Evolutionary conservation across 805 yeast genomes (phyloP), one percentile per base, ranked within the genome.

Genomic region (Wickerhamiella spandovensis): DNA sequence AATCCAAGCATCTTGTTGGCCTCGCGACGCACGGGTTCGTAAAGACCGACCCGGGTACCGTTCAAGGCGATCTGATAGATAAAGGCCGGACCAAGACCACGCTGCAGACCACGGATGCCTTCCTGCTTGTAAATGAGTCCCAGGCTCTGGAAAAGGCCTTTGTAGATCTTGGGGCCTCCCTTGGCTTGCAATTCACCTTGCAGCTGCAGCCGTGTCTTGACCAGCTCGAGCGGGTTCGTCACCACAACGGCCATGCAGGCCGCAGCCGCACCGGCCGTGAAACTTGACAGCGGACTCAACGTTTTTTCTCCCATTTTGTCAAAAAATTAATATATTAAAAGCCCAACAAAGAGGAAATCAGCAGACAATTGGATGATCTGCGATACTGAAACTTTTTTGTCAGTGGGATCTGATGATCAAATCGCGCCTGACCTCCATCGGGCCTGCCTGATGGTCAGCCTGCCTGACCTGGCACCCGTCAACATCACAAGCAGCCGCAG

Each of bases 231-330:
- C 5, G 98, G 98, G 64, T 92, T 92, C 3, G 97, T 89, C 63
- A 90, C 81, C 0, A 97, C 90, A 44, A 92, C 98, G 0, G 98
- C 97, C 49, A 95, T 92, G 71, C 97, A 89, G 2, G 97, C 97
- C 2, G 98, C 98, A 15, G 84, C 52, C 8, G 92, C 95, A 50
- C 96, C 97, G 3, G 96, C 95, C 5, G 81, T 60, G 59, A 89
- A 87, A 1, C 95, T 94, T 20, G 94, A 28, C 12, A 48, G 18
- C 38, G 46, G 10, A 20, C 46, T 44, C 38, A 44, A 20, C 23
- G 18, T n/a, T 8, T 30, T 10, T 24, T 12, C 32, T 9, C 15
- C 15, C 32, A 28, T 28, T 28, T 28, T 15, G 15, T 15, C 3
- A 28, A 3, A 12, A 28, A 3, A 9, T 28, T 25, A 25, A 7